Base-by-base conservation (phyloP, 495 filamentous ascomycete genomes). In the Lasiosphaeris hirsuta region DNA sequence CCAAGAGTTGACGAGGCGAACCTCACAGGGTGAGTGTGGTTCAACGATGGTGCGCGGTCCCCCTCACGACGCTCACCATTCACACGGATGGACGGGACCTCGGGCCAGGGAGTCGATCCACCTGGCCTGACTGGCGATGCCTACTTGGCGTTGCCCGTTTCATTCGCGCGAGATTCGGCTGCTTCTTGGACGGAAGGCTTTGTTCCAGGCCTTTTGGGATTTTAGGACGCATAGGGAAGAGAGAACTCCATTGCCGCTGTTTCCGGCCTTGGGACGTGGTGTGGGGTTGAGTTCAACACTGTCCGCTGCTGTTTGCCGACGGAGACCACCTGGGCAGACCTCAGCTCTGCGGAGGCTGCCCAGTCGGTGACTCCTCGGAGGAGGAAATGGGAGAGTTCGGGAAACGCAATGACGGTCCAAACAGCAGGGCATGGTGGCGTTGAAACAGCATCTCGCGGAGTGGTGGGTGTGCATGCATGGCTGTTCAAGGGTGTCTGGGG, bases 391-490 rank as follows among this genome's bases (percentile, higher is more conserved):
- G 34, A 48, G 34, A 17, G 43, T 9, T 48, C 36, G 33, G 33
- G 43, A 41, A 55, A 40, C 33, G 53, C 53, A 38, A 40, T 48
- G 34, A 48, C 23, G 18, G 53, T 15, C 53, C 53, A 48, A 56
- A 52, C 15, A 45, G 42, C 19, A 44, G 49, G 48, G 56, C 49
- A 51, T 58, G 56, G 56, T 52, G 56, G 56, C 46, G 47, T 52
- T 46, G 56, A 58, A 52, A 51, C 56, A 51, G 53, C 43, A 47
- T 39, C 53, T 55, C 23, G 40, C 52, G 30, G 39, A 55, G 53
- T 45, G 53, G 10, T 47, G 53, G 53, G 53, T 35, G 53, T 55
- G 53, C 53, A 55, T 55, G 43, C 53, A 47, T 35, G 53, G 34
- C 53, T 45, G 52, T 55, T 45, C 23, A 46, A 46, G 38, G 39